Conservation (phyloP, 352 stramenopile species). For the Pythium scleroteichum region DNA sequence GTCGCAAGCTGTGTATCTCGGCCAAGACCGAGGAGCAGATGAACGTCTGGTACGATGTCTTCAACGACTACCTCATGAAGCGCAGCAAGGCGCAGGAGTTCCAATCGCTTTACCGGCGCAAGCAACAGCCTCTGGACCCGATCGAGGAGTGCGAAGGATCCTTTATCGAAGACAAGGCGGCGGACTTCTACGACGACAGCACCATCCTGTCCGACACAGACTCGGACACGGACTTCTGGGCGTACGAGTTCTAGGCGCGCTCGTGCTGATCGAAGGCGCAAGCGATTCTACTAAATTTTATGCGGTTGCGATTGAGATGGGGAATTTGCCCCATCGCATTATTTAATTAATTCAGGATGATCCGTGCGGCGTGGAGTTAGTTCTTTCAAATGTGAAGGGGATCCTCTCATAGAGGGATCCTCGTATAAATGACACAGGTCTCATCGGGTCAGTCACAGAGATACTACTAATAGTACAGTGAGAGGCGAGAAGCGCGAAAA, state of each 20-base stretch:
- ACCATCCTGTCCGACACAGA: conserved; percentile 24
- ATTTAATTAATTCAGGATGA: neutral
- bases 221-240: conserved; percentile 25
- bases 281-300: conserved; percentile 7
- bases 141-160: conserved; percentile 23
- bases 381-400: neutral
- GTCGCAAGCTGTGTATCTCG: conserved; percentile 46
- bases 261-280: conserved; percentile 17
- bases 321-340: neutral
- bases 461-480: too few relatives aligned
- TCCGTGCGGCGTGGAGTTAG: neutral
- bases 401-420: too few relatives aligned
- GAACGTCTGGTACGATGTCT: conserved; percentile 62
- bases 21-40: conserved; percentile 56
- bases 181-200: conserved; percentile 7
- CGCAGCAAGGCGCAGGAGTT: conserved; percentile 18
- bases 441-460: too few relatives aligned
- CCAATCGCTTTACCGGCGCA: conserved; percentile 13
- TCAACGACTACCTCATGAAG: conserved; percentile 47
- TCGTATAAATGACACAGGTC: too few relatives aligned
- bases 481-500: too few relatives aligned
- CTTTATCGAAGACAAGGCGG: conserved; percentile 2
- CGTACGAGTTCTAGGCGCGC: conserved; percentile 18
- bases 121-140: conserved; percentile 14
- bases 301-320: neutral